phyloP scores from a whole-genome alignment of 345 rosid species.

The Sisymbrium altissimum region DNA sequence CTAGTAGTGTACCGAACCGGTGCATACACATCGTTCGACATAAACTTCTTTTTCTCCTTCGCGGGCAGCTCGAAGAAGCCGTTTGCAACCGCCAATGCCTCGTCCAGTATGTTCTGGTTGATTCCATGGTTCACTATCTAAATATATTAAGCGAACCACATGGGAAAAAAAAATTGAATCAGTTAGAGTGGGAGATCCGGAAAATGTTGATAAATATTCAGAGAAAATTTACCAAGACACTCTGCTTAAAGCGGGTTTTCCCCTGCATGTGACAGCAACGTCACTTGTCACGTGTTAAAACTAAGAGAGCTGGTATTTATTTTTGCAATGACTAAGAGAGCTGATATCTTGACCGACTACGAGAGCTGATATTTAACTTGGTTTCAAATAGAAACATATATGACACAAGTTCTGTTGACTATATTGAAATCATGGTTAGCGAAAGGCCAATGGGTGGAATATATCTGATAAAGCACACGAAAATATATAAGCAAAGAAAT shows the following conservation, averaged over 20 bases:
- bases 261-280: neutral
- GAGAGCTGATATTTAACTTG: neutral
- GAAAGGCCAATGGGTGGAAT: neutral
- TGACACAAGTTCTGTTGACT: neutral
- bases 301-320: neutral
- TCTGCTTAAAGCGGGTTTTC: neutral
- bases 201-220: neutral
- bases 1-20: conserved; percentile 64
- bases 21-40: conserved; percentile 50
- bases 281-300: conserved; percentile 12
- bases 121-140: conserved; percentile 67
- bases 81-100: conserved; percentile 41
- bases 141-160: neutral
- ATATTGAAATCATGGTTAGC: neutral
- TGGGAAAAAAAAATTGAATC: neutral
- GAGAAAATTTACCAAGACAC: neutral
- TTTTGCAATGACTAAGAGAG: neutral
- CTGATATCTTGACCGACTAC: neutral
- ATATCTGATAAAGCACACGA: neutral
- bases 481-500: neutral
- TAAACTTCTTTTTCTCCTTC: conserved; percentile 46
- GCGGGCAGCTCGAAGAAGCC: conserved; percentile 45
- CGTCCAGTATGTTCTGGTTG: conserved; percentile 41
- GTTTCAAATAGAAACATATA: neutral
- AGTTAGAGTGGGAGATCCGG: conserved; percentile 1